Base-by-base conservation (phyloP, 2,329 filamentous ascomycete species). In the Trichophyton schoenleinii region DNA sequence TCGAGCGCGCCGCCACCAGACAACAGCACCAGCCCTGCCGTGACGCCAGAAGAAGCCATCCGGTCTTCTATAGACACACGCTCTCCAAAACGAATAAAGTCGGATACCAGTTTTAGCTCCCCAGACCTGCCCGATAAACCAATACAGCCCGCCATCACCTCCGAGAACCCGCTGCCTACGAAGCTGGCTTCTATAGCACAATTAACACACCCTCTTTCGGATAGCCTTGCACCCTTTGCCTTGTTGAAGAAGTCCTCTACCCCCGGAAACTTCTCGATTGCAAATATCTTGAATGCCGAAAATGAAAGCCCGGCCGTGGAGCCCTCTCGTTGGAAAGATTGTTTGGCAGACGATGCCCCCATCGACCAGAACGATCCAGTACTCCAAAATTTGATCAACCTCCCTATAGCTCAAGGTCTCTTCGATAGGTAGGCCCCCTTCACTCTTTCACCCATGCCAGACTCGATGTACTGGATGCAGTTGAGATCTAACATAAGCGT, bases 301-400 rank as follows among this genome's bases (percentile, higher is more conserved):
- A 60, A 66, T 34, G 61, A 62, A 57, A 58, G 58, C 53, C 59
- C 55, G 38, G 44, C 9, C 20, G 46, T 38, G 20, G 62, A 65
- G 11, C 13, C 58, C 8, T 58, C 59, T 5, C 42, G 44, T 20
- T 53, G 20, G 20, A 25, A 36, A 20, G 28, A 42, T 18, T 44
- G n/a, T 11, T n/a, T 42, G 22, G 46, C 55, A 9, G 22, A 36
- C 7, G 59, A 65, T 20, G 53, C n/a, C 20, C 58, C 57, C 11
- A 61, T 62, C 8, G 65, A 66, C 15, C 49, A 58, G 7, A 64
- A 69, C 57, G 71, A 73, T 58, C 72, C 72, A 11, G 63, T 73
- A 8, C 63, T 61, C 20, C 65, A 64, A 36, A 66, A 68, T 8
- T 61, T 72, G 34, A 57, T 72, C 5, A 68, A 67, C 42, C 66